A percentile compares a stretch with the other conserved stretches of the same genome.
These are phyloP conservation scores for Piper longum DNA, from an alignment of 164 flowering plant species.

Conservation along the genomic window DNA sequence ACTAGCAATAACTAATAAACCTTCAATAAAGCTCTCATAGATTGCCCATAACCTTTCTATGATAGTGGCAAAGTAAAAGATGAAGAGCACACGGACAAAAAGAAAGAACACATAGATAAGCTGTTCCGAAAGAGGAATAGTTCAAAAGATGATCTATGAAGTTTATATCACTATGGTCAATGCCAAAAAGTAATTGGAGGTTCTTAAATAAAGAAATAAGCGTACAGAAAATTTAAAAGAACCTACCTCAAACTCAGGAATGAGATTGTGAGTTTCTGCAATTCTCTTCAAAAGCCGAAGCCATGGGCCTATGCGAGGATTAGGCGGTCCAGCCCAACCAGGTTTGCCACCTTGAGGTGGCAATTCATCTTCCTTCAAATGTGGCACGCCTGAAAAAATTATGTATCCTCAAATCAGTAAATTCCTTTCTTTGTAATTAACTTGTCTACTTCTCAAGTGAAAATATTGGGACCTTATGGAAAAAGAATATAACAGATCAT, in stretches of 20 bases:
- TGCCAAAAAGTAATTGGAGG: too few species aligned
- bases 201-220: too few species aligned
- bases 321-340: constrained; percentile 74
- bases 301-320: constrained; percentile 70
- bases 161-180: too few species aligned
- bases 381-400: constrained; percentile 43
- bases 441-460: background rate
- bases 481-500: too few species aligned
- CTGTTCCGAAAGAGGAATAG: background rate
- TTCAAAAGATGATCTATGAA: too few species aligned
- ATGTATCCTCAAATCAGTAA: background rate
- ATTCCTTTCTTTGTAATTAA: background rate
- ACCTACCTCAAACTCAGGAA: constrained; percentile 70
- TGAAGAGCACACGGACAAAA: background rate
- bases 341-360: constrained; percentile 63
- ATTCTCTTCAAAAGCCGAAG: constrained; percentile 44
- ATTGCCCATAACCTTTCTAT: background rate
- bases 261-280: constrained; percentile 34
- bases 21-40: too few species aligned
- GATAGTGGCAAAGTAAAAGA: background rate
- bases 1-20: background rate
- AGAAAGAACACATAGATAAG: background rate
- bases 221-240: too few species aligned
- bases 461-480: too few species aligned
- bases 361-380: constrained; percentile 44